Percentiles rank a stretch among this genome's conserved stretches.
Conservation (phyloP, 495 filamentous ascomycete species). For the Jackrogersella multiformis region DNA sequence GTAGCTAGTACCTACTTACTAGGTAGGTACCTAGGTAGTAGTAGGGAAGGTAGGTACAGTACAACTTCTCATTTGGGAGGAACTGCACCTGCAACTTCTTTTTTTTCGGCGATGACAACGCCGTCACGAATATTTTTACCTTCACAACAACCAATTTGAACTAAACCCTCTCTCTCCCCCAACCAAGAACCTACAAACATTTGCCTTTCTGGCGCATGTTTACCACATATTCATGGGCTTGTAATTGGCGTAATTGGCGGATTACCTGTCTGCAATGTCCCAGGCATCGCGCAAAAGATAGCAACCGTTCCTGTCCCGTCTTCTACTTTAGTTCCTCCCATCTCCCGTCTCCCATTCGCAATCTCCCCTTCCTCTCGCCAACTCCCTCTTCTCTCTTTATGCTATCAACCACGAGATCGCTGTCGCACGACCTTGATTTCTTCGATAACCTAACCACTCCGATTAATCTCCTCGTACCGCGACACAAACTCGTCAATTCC, state of each 20-base stretch:
- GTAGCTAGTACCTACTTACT: too few relatives aligned
- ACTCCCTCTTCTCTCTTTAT: constrained; percentile 24
- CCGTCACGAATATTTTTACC: constrained; percentile 35
- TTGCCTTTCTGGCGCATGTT: constrained; percentile 17
- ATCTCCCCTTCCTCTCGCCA: constrained; percentile 6
- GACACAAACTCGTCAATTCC: constrained; percentile 17
- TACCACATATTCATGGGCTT: constrained; percentile 4
- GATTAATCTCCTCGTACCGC: constrained; percentile 17
- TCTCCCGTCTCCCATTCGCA: constrained; percentile 2
- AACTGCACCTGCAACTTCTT: constrained; percentile 23
- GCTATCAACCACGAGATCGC: constrained; percentile 18
- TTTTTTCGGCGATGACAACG: constrained; percentile 36
- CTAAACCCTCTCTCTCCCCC: constrained; percentile 2
- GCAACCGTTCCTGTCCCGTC: constrained; percentile 20
- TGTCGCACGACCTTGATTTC: constrained; percentile 21
- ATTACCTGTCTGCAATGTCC: constrained; percentile 42
- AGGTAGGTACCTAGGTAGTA: too few relatives aligned
- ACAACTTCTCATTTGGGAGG: constrained; percentile 12
- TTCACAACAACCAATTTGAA: constrained; percentile 6
- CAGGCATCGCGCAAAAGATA: constrained; percentile 38
- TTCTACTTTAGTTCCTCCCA: constrained; percentile 10
- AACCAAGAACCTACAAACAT: constrained; percentile 9
- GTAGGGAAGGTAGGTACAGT: constrained; percentile 8
- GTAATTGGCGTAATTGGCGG: constrained; percentile 39
- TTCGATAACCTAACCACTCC: constrained; percentile 2